Evolutionary conservation across 768 basidiomycete species (phyloP), one percentile per base, ranked within the genome.

Genomic region (Termitomyces sp.): DNA sequence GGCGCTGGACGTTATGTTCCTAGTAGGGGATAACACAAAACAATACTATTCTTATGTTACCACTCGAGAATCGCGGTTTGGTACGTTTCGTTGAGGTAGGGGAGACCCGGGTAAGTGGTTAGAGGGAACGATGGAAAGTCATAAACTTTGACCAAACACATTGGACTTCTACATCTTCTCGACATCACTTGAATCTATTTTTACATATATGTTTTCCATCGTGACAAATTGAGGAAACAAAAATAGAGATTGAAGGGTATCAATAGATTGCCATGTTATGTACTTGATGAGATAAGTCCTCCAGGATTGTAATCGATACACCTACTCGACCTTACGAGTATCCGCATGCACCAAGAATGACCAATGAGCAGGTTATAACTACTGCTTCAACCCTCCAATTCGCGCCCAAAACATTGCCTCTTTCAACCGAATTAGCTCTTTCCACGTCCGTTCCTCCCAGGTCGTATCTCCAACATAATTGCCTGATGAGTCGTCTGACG

Each of bases 331-430:
- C 28, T 20, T 6, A 33, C 42, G 30, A 40, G 8, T 22, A 30
- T 52, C 14, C 30, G 43, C 14, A 35, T 32, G 36, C 45, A 47
- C 24, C 24, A 22, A 47, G 18, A 28, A 20, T 24, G 22, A 49
- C 20, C 13, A 28, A 49, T 35, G 9, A 35, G n/a, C 4, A 24
- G 33, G 12, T 20, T 43, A 52, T 35, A 18, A 24, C 64, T 56
- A 73, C 46, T 66, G 66, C 46, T 67, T 65, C 24, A 73, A 53
- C 0, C 79, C 84, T 0, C 92, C 92, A 48, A 92, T 71, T 54
- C 92, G 74, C 22, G 91, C 88, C 87, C 85, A 93, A 68, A 90
- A 94, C 89, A 94, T 88, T 44, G 89, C 86, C 69, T 93, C 90
- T 58, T 84, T 81, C 61, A 94, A 68, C 45, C 77, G 77, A 18